These are phyloP conservation scores for Hanseniaspora uvarum DNA, from an alignment of 1,139 yeast genomes.

Conservation along the genomic window DNA sequence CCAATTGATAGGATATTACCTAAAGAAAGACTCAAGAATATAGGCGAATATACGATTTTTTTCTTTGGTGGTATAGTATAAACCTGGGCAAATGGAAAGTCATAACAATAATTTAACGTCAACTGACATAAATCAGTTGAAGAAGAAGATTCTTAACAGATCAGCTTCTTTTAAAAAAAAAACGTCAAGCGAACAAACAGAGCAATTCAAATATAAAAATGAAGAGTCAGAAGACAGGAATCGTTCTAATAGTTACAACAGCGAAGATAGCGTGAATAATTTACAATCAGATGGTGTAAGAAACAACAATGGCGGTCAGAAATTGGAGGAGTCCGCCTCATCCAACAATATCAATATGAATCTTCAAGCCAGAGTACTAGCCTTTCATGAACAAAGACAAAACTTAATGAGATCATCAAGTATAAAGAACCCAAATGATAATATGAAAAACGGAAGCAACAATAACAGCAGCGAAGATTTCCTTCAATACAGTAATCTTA, in stretches of 20 bases:
- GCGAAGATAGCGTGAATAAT: neutral
- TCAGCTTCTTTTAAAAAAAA: conserved; percentile 14
- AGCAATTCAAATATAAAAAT: neutral
- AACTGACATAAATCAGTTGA: conserved; percentile 7
- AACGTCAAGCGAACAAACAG: neutral
- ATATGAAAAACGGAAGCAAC: neutral
- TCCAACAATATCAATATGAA: conserved; percentile 17
- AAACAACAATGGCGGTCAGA: neutral
- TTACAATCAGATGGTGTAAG: neutral
- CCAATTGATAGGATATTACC: too few species aligned
- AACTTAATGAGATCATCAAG: conserved; percentile 12
- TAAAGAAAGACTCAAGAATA: too few species aligned
- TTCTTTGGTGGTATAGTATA: too few species aligned
- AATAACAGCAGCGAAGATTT: neutral
- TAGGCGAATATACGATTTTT: too few species aligned
- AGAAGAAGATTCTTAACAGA: conserved; percentile 9
- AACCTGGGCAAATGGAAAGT: conserved; percentile 1
- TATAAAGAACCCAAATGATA: conserved; percentile 7
- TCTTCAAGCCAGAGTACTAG: conserved; percentile 18
- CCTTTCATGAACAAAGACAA: conserved; percentile 19
- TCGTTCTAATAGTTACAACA: neutral
- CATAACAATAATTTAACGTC: neutral
- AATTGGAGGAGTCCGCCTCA: neutral
- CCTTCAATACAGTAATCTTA: neutral
- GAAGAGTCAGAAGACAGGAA: neutral